A percentile compares a stretch with the other conserved stretches of the same genome.
These are phyloP conservation scores for Chytriomyces sp. DNA, from an alignment of 192 early-diverging fungal genomes.

Conservation along the genomic window DNA sequence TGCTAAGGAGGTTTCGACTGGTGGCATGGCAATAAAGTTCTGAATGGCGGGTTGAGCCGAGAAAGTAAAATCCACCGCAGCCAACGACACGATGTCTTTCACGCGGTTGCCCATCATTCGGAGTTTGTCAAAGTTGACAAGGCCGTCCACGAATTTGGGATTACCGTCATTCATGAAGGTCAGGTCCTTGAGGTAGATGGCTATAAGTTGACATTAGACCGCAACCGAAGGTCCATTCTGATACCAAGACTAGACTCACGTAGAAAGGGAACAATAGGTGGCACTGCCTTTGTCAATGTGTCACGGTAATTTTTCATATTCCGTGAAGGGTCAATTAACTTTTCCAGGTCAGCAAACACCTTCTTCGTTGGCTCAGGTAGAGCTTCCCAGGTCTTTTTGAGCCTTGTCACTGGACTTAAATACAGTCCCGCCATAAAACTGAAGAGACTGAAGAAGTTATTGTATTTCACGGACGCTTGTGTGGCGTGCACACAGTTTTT, in stretches of 20 bases:
- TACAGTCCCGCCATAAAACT: constrained; percentile 64
- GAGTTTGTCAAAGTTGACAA: constrained; percentile 66
- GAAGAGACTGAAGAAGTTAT: constrained; percentile 71
- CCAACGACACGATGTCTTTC: constrained; percentile 52
- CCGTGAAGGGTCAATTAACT: constrained; percentile 58
- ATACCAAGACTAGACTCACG: constrained; percentile 55
- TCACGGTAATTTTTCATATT: constrained; percentile 71
- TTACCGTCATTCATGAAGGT: constrained; percentile 78
- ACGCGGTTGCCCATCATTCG: constrained; percentile 63
- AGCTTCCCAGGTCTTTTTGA: constrained; percentile 61
- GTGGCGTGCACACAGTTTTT: constrained; percentile 55
- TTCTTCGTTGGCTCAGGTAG: constrained; percentile 51
- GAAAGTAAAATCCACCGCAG: constrained; percentile 41
- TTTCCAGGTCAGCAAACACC: constrained; percentile 54
- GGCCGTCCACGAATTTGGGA: constrained; percentile 51
- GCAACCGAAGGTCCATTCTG: no score
- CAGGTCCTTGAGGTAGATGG: constrained; percentile 71
- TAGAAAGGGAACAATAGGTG: constrained; percentile 64
- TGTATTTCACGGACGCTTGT: constrained; percentile 52
- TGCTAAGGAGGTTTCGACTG: constrained; percentile 45
- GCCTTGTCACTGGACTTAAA: constrained; percentile 56
- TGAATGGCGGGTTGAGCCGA: constrained; percentile 48
- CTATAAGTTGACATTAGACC: constrained; percentile 31
- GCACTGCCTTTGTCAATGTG: constrained; percentile 46
- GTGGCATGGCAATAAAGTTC: constrained; percentile 61